Conservation (phyloP, 2,329 filamentous ascomycete species). For the Furcasterigmium furcatum region DNA sequence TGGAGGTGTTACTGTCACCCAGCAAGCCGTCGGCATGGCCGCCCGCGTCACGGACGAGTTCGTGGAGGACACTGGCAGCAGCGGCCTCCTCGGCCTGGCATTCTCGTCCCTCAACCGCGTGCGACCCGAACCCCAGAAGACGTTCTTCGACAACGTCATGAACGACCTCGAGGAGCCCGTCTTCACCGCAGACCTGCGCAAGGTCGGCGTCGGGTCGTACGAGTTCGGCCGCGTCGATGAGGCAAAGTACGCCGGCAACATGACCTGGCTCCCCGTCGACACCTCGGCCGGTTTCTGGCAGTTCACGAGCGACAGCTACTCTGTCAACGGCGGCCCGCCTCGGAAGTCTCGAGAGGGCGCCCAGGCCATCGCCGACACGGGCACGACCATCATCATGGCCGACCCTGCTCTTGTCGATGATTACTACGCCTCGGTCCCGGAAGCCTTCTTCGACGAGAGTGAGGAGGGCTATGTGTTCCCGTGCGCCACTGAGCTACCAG, state of each 20-base stretch:
- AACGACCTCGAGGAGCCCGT: conserved; percentile 59
- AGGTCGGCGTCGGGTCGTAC: conserved; percentile 59
- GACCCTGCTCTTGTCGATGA: conserved; percentile 45
- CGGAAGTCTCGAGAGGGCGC: conserved; percentile 31
- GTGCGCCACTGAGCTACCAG: conserved; percentile 42
- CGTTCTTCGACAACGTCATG: conserved; percentile 71
- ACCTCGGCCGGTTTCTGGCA: conserved; percentile 66
- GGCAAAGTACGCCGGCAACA: conserved; percentile 57
- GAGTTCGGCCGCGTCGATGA: conserved; percentile 71
- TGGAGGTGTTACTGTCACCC: conserved; percentile 57
- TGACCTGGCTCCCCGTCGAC: conserved; percentile 62
- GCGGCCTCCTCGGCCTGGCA: conserved; percentile 68
- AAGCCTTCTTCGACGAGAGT: conserved; percentile 32
- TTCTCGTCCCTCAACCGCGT: conserved; percentile 66
- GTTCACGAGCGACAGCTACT: conserved; percentile 55
- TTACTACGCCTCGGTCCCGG: conserved; percentile 45
- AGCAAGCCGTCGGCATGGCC: conserved; percentile 67
- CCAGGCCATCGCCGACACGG: conserved; percentile 53
- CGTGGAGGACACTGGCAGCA: conserved; percentile 54
- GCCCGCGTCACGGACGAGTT: conserved; percentile 56
- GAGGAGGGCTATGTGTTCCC: conserved; percentile 43
- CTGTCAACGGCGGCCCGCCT: conserved; percentile 40
- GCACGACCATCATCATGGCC: conserved; percentile 62
- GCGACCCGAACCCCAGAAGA: conserved; percentile 59
- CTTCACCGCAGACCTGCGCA: conserved; percentile 68